Percentiles rank a stretch among this genome's conserved stretches.
Evolutionary conservation across 2,329 filamentous ascomycete species (phyloP).

Genomic region (Macroventuria anomochaeta): DNA sequence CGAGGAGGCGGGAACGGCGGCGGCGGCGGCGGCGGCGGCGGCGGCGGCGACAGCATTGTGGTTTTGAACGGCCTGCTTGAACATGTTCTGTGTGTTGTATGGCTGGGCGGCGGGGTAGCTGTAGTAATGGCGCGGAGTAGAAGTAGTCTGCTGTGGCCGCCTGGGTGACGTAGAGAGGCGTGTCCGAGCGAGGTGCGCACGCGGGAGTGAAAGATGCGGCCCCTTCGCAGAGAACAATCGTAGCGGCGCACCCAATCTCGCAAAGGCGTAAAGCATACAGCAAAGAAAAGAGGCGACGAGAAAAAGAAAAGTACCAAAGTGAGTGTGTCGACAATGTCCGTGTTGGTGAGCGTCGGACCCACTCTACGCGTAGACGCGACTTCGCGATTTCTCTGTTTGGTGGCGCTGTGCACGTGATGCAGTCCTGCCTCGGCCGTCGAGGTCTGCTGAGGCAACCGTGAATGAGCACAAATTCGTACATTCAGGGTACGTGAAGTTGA

Average conservation of each 20-base stretch:
- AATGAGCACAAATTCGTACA: not conserved
- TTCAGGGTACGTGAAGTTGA: too few species aligned
- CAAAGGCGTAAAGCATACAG: constrained; percentile 49
- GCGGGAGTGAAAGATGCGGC: constrained; percentile 27
- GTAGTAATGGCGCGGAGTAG: constrained; percentile 19
- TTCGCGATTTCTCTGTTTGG: constrained; percentile 4
- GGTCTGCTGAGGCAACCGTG: not conserved
- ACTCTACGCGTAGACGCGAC: constrained; percentile 27
- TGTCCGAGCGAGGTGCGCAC: constrained; percentile 31
- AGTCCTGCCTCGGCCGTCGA: not conserved
- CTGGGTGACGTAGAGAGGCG: constrained; percentile 14
- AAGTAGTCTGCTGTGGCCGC: constrained; percentile 9
- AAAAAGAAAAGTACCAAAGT: constrained; percentile 36
- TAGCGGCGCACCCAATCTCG: constrained; percentile 42
- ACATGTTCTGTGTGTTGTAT: constrained; percentile 41
- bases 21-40: constrained; percentile 27
- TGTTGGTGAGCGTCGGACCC: constrained; percentile 18
- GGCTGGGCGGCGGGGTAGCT: constrained; percentile 26
- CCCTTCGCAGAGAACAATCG: constrained; percentile 38
- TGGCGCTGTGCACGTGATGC: constrained; percentile 7
- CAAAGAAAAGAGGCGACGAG: constrained; percentile 34
- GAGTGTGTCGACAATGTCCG: constrained; percentile 31
- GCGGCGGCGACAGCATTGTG: constrained; percentile 43
- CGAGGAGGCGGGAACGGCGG: constrained; percentile 27
- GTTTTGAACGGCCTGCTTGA: constrained; percentile 50